Conservation (phyloP, 2,329 filamentous ascomycete genomes). For the Chaetomium strumarium region DNA sequence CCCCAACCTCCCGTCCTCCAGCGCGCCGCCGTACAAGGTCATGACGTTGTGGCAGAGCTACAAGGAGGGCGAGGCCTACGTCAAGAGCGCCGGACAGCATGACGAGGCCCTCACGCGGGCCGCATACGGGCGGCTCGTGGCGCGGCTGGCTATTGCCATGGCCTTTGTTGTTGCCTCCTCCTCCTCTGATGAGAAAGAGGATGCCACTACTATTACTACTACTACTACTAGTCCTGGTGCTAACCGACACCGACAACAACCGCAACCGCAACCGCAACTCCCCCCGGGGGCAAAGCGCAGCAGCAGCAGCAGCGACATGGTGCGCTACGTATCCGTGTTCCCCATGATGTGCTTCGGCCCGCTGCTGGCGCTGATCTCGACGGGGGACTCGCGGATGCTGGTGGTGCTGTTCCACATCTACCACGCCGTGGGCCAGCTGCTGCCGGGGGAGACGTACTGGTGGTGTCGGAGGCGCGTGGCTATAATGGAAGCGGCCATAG, state of each 20-base stretch:
- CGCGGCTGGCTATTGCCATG: slow-evolving; percentile 16
- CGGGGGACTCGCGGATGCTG: slow-evolving; percentile 26
- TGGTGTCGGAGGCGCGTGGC: slow-evolving; percentile 24
- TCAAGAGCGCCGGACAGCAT: slow-evolving; percentile 1
- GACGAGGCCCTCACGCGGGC: slow-evolving; percentile 12
- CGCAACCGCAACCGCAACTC: no score
- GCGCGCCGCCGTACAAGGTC: slow-evolving; percentile 8
- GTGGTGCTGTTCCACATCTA: slow-evolving; percentile 28
- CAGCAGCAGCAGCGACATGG: no score
- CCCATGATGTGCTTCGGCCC: slow-evolving; percentile 27
- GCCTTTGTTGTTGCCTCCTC: slow-evolving; percentile 3
- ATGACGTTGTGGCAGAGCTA: slow-evolving; percentile 17
- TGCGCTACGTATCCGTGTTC: slow-evolving; percentile 27
- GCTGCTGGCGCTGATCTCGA: slow-evolving; percentile 22
- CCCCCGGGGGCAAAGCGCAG: neutral
- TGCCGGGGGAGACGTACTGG: slow-evolving; percentile 22
- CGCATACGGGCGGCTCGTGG: slow-evolving; percentile 20
- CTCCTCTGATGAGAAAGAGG: no score
- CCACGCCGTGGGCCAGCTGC: slow-evolving; percentile 19
- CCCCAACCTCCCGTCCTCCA: neutral
- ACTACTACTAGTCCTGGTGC: neutral
- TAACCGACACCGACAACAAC: no score
- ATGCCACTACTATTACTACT: no score
- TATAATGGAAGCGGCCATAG: slow-evolving; percentile 21
- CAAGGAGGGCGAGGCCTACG: slow-evolving; percentile 16